Evolutionary conservation across 257 asterid species (phyloP).

Genomic region (Solanum arcanum): DNA sequence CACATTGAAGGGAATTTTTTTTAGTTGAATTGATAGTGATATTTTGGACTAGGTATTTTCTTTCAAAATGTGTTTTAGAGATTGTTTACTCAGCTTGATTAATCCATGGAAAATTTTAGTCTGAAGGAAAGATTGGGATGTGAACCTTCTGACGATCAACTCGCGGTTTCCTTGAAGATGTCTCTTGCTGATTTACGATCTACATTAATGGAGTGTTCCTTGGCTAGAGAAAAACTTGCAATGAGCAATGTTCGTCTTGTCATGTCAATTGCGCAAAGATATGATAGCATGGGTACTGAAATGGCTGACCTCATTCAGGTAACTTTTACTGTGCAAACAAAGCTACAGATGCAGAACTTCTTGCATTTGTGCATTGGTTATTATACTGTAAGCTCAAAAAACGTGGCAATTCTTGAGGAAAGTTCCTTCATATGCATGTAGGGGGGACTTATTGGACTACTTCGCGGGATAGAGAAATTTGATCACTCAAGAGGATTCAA

Average conservation of each 20-base stretch:
- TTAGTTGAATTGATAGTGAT: not conserved
- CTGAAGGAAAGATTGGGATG: constrained; percentile 70
- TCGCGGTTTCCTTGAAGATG: constrained; percentile 61
- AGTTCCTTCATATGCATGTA: constrained; percentile 17
- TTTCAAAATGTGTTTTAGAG: not conserved
- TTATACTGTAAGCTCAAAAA: not conserved
- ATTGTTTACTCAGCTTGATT: not conserved
- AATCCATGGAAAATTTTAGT: constrained; percentile 25
- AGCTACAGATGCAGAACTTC: not conserved
- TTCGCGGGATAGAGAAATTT: constrained; percentile 89
- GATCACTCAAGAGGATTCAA: constrained; percentile 90
- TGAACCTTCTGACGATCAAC: constrained; percentile 91
- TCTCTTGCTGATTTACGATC: constrained; percentile 53
- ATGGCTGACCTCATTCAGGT: constrained; percentile 97
- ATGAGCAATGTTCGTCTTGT: constrained; percentile 97
- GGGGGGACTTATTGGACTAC: constrained; percentile 94
- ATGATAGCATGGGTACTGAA: constrained; percentile 87
- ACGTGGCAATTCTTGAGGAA: not conserved
- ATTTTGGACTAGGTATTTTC: not conserved
- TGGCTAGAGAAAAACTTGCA: constrained; percentile 92
- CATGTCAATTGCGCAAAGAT: constrained; percentile 93
- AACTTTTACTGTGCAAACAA: constrained; percentile 1
- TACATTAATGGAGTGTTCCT: constrained; percentile 52
- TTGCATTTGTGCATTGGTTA: not conserved
- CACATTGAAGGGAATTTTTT: not conserved